Base-by-base conservation (phyloP, 2,329 filamentous ascomycete species). In the Esteya vermicola region DNA sequence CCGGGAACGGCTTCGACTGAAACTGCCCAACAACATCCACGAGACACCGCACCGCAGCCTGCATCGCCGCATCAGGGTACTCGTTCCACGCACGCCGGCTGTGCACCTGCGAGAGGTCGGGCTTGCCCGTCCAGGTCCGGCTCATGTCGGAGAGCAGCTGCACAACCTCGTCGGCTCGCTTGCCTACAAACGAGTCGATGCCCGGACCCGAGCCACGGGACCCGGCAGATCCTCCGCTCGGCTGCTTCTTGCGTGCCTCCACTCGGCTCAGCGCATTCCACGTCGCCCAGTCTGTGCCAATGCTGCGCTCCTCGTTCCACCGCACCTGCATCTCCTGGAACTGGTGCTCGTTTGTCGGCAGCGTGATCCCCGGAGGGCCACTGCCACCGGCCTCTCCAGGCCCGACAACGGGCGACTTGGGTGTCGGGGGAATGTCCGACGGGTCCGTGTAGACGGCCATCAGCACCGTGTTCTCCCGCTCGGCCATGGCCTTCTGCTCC, bases 381-480 rank as follows among this genome's bases (percentile, higher is more conserved):
- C 10, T 20, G 5, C 22, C n/a, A 7, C 30, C 41, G 3, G 18
- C 9, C 22, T 28, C 23, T 8, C 5, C 21, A 13, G 34, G 14
- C n/a, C 6, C 9, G 14, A 51, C 56, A 2, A 54, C 54, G 0
- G 72, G 72, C 12, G 71, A 75, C 49, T 69, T 70, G 12, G 72
- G 70, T 4, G 69, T 68, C 3, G 64, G 58, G 2, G 72, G 72
- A 36, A 76, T 74, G 44, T 76, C 71, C 4, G 63, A 59, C 1
- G 58, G 50, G 36, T 67, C 64, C 2, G 65, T 65, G 49, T 78
- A 78, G 33, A 75, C 60, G n/a, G 62, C 70, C 68, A 80, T 75
- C 26, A 80, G 61, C 49, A 76, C 73, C 10, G 62, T 63, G 35
- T 65, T 67, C 50, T 78, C 75, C 21, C 74, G 68, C 35, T 71